Evolutionary conservation across 257 asterid species (phyloP), one percentile per base, ranked within the genome.

Genomic region (Solanum chaucha): DNA sequence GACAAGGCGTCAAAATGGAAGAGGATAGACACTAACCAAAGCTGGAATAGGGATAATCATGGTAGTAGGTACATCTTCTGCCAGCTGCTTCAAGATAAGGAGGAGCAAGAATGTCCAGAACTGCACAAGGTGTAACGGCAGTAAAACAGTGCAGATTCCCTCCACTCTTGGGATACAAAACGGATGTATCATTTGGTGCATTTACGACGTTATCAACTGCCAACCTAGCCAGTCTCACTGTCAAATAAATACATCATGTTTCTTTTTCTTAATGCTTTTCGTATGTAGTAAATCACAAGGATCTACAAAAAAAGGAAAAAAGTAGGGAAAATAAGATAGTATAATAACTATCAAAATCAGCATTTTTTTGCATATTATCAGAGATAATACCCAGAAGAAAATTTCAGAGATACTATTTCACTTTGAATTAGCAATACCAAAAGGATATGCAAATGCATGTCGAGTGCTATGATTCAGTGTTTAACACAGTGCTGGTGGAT

Each of bases 141-240:
- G 98, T 97, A 88, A 97, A 97, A 88, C 94, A 91, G 87, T 97
- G 99, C 90, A 97, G 91, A 89, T 97, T 97, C 75, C 98, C 99
- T 90, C 99, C 99, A 22, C 90, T 94, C 82, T 88, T 94, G 41
- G 99, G 99, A 84, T 93, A 94, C 87, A 97, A 87, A 82, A 93
- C 87, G 30, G 98, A 94, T 85, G 98, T 87, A 73, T 89, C 87
- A 68, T 95, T 92, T 22, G 98, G 98, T 82, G 98, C 98, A 1
- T 96, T 91, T 89, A 93, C 89, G 75, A 97, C 98, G 91, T 93
- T 91, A 87, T 97, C 99, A 34, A 88, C 93, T 2, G 92, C 92
- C 93, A 97, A 84, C 92, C 94, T 95, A 26, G 99, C 98, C 92
- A 97, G 91, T 90, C 98, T 95, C 92, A 93, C 99, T 97, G 94